Evolutionary conservation across 306 rosid genomes (phyloP), one percentile per base, ranked within the genome.

Genomic region (Prunus mume): DNA sequence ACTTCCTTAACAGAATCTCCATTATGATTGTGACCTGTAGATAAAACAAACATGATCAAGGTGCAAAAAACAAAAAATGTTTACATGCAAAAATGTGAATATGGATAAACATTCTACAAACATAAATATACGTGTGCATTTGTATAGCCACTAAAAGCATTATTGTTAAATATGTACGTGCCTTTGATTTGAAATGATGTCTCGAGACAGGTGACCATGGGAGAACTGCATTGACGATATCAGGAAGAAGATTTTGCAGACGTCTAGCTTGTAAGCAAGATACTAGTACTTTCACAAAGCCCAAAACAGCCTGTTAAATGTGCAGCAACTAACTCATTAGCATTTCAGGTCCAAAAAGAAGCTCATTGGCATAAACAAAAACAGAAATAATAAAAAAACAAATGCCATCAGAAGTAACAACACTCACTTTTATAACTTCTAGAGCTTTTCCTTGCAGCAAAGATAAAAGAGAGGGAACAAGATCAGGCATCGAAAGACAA

Each of bases 111-210:
- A 38, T 38, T 38, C 9, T 38, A 38, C 41, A 72, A 13, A 72
- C 56, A 57, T 8, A 67, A 22, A 5, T 41, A 54, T 67, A 43
- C 3, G 11, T 18, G n/a, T 12, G 27, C 13, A 67, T 41, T 58
- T 45, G n/a, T 18, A 41, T 4, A 14, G 38, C 5, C 20, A 24
- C 22, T 12, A 28, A 41, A 38, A 63, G 58, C 28, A 71, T 69
- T 68, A 74, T 52, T 55, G 73, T 64, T 24, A 69, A 76, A 78
- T 57, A 66, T 71, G 72, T 49, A 79, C 85, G 75, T 87, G 77
- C 98, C 96, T 95, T 95, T 64, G 90, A 85, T 84, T 82, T 86
- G 84, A 95, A 92, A 87, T 95, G 97, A 76, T 95, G 83, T 75
- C 96, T 87, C 41, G 97, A 90, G 82, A 89, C 91, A 68, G 91